Conservation (phyloP, 345 rosid species). For the Clarkia xantiana region DNA sequence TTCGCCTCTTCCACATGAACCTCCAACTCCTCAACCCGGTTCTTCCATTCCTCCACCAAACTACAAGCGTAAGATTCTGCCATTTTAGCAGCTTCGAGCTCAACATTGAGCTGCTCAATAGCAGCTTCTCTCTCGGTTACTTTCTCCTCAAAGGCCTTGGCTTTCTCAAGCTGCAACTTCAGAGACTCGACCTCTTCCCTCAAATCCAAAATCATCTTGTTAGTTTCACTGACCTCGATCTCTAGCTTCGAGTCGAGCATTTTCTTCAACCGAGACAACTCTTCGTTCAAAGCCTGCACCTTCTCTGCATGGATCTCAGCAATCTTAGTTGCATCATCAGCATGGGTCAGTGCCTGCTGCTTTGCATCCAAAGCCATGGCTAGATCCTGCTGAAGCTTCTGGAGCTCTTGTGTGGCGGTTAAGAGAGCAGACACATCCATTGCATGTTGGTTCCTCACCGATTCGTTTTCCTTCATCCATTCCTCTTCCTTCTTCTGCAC, state of each 20-base stretch:
- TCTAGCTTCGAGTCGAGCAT: slow-evolving; percentile 64
- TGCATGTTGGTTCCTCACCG: slow-evolving; percentile 68
- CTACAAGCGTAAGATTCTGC: slow-evolving; percentile 75
- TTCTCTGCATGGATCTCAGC: slow-evolving; percentile 72
- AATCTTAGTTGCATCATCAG: slow-evolving; percentile 82
- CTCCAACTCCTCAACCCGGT: slow-evolving; percentile 51
- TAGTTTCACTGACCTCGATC: slow-evolving; percentile 29
- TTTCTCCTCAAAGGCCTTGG: slow-evolving; percentile 32
- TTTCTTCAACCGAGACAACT: slow-evolving; percentile 46
- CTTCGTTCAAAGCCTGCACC: slow-evolving; percentile 69
- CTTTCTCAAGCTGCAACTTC: slow-evolving; percentile 46
- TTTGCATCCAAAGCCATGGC: slow-evolving; percentile 60
- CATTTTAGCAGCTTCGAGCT: slow-evolving; percentile 72
- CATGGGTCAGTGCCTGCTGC: slow-evolving; percentile 75
- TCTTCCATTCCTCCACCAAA: slow-evolving; percentile 61
- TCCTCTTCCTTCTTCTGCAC: slow-evolving; percentile 74
- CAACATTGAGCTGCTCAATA: slow-evolving; percentile 64
- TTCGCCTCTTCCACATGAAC: slow-evolving; percentile 41
- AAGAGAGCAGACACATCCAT: slow-evolving; percentile 63
- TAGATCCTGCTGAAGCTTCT: slow-evolving; percentile 52
- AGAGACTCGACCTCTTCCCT: slow-evolving; percentile 33
- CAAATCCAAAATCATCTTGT: slow-evolving; percentile 23
- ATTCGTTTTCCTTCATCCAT: slow-evolving; percentile 66
- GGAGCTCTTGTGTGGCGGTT: slow-evolving; percentile 62
- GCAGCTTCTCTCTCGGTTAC: slow-evolving; percentile 44